Evolutionary conservation across 2,329 filamentous ascomycete genomes (phyloP).

Genomic region (Thelonectria olida): DNA sequence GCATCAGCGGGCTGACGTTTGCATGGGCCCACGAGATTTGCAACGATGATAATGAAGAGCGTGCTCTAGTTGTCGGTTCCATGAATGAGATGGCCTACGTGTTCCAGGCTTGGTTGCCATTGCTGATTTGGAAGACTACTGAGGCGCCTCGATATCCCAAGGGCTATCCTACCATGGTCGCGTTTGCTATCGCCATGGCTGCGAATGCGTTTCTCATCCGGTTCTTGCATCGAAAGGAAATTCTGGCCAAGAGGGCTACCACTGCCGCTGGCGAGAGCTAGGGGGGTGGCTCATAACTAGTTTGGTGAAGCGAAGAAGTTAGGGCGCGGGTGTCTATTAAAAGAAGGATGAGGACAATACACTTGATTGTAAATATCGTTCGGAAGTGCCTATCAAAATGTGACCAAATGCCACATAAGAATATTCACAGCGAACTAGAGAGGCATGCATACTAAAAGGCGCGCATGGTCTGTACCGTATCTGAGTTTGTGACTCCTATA

Average conservation of each 20-base stretch:
- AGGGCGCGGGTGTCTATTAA: too few species aligned
- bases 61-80: conserved; percentile 69
- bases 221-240: conserved; percentile 55
- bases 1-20: conserved; percentile 56
- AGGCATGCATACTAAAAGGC: too few species aligned
- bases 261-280: conserved; percentile 15
- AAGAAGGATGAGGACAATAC: too few species aligned
- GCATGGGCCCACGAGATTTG: conserved; percentile 62
- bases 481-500: too few species aligned
- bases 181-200: conserved; percentile 59
- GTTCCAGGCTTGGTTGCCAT: conserved; percentile 74
- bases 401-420: too few species aligned
- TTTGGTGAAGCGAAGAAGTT: neutral
- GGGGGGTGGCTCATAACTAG: neutral
- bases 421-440: too few species aligned
- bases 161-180: conserved; percentile 65
- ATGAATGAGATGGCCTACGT: conserved; percentile 79
- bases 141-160: conserved; percentile 69
- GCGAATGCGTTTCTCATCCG: conserved; percentile 58
- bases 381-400: too few species aligned
- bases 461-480: too few species aligned
- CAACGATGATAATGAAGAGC: conserved; percentile 66
- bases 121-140: conserved; percentile 72
- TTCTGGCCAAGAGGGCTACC: conserved; percentile 21
- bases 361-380: too few species aligned